Percentiles rank a stretch among this genome's conserved stretches.
Conservation (phyloP, 192 early-diverging fungal genomes). For the Diversispora epigaea region DNA sequence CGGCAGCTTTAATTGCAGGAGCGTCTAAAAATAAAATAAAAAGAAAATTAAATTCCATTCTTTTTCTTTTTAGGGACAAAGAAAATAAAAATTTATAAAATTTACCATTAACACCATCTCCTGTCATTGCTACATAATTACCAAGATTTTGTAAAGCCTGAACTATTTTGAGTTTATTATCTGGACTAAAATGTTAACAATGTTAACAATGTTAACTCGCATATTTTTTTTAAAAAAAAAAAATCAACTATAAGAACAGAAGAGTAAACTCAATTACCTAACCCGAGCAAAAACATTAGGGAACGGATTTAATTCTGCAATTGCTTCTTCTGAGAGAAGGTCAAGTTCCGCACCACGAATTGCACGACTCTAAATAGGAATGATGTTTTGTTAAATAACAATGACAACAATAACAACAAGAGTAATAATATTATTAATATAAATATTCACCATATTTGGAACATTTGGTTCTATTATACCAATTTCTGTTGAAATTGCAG, state of each 20-base stretch:
- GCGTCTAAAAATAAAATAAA: constrained; percentile 60
- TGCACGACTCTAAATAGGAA: constrained; percentile 56
- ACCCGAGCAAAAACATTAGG: constrained; percentile 97
- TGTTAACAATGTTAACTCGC: background rate
- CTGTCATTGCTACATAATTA: constrained; percentile 87
- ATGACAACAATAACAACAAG: background rate
- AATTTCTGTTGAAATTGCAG: constrained; percentile 86
- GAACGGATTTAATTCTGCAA: constrained; percentile 78
- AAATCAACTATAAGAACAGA: no score
- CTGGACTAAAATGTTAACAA: constrained; percentile 52
- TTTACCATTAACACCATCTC: constrained; percentile 92
- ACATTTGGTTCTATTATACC: constrained; percentile 75
- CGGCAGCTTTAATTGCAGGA: constrained; percentile 92
- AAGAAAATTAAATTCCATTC: no score
- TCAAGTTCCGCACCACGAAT: constrained; percentile 91
- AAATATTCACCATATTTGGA: constrained; percentile 38
- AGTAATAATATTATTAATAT: background rate
- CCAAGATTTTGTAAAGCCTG: constrained; percentile 79
- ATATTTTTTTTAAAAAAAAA: no score
- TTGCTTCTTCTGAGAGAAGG: constrained; percentile 84
- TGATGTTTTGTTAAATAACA: background rate
- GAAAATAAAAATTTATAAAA: no score
- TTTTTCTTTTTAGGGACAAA: no score
- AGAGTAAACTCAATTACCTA: constrained; percentile 35
- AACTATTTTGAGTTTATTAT: constrained; percentile 97